phyloP scores from a whole-genome alignment of 78 protist genomes.

The Mastigamoeba balamuthi region DNA sequence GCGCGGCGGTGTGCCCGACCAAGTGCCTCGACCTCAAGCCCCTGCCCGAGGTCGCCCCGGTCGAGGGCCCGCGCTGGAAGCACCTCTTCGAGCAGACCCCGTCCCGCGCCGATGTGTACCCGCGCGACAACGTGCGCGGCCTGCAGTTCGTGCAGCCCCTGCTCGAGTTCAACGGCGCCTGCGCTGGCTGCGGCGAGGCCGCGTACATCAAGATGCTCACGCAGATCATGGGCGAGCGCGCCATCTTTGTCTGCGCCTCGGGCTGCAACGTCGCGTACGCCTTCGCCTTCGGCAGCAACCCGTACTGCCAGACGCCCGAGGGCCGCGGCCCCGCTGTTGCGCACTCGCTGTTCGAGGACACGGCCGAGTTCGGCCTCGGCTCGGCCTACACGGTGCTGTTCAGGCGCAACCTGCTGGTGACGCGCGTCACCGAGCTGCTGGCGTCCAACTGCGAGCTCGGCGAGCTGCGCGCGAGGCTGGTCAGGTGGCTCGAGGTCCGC shows the following conservation, averaged over 20 bases:
- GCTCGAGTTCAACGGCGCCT: slow-evolving; percentile 68
- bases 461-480: neutral
- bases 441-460: no score
- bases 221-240: slow-evolving; percentile 55
- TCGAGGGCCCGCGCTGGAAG: slow-evolving; percentile 30
- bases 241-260: slow-evolving; percentile 38
- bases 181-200: slow-evolving; percentile 71
- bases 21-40: slow-evolving; percentile 31
- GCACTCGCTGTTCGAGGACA: slow-evolving; percentile 73
- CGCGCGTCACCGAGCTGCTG: neutral
- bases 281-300: neutral
- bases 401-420: neutral
- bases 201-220: slow-evolving; percentile 58
- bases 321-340: slow-evolving; percentile 80
- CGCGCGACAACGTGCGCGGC: slow-evolving; percentile 26
- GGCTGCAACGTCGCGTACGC: slow-evolving; percentile 32
- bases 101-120: slow-evolving; percentile 9
- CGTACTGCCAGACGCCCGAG: neutral
- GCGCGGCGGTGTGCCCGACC: slow-evolving; percentile 49
- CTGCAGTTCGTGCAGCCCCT: slow-evolving; percentile 47
- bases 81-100: neutral
- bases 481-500: neutral
- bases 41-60: neutral
- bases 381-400: neutral
- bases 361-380: slow-evolving; percentile 30